These are phyloP conservation scores for Aspergillus alliaceus DNA, from an alignment of 2,329 filamentous ascomycete species.

Conservation along the genomic window DNA sequence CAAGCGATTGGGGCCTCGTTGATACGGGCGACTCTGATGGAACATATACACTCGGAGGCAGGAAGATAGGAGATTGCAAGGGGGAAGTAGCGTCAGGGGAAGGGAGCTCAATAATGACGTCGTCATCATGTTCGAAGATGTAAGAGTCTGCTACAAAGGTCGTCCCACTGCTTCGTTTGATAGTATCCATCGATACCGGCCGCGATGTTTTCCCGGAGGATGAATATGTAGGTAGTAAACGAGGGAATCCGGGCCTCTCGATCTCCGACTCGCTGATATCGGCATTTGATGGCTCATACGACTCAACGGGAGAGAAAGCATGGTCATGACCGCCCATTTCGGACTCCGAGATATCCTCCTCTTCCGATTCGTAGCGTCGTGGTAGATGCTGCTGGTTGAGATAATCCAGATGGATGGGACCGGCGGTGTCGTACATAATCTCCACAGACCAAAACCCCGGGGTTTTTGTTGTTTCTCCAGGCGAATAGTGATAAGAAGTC, in stretches of 20 bases:
- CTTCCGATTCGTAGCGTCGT: constrained; percentile 39
- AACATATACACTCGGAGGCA: constrained; percentile 32
- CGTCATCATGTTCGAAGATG: constrained; percentile 33
- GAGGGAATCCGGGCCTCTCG: constrained; percentile 17
- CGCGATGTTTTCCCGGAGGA: constrained; percentile 24
- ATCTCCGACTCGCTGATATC: constrained; percentile 22
- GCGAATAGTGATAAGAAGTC: neutral
- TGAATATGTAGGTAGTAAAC: constrained; percentile 22
- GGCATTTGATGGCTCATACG: constrained; percentile 7
- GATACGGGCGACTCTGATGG: constrained; percentile 23
- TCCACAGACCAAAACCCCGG: no score
- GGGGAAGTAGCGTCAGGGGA: constrained; percentile 28
- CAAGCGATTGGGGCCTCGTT: constrained; percentile 16
- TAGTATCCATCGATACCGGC: constrained; percentile 36
- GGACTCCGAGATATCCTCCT: constrained; percentile 40
- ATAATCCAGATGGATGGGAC: constrained; percentile 29
- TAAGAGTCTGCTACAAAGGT: constrained; percentile 32
- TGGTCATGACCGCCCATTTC: constrained; percentile 33
- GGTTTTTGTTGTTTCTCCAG: no score
- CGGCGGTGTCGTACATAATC: constrained; percentile 31
- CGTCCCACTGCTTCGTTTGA: constrained; percentile 34
- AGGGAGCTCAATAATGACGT: constrained; percentile 34
- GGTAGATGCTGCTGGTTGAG: constrained; percentile 32
- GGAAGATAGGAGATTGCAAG: constrained; percentile 28
- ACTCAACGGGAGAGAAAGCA: constrained; percentile 33